phyloP scores from a whole-genome alignment of 331 rosid species.

The Malus hybrid region DNA sequence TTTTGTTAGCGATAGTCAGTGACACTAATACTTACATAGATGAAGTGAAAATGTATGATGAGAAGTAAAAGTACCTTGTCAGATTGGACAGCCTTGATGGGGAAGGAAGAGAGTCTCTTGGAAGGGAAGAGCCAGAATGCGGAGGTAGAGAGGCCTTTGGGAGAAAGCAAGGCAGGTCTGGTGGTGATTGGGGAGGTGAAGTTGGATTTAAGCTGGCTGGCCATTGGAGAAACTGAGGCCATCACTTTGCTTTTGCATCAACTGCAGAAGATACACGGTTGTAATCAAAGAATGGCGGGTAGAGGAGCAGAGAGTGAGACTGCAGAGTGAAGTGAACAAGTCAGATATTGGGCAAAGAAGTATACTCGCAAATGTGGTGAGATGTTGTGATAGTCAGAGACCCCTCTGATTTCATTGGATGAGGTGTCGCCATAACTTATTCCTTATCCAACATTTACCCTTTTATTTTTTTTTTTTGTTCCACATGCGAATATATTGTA shows the following conservation, averaged over 20 bases:
- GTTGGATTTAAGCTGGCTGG: slow-evolving; percentile 74
- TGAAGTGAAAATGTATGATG: not conserved
- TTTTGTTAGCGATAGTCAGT: too few relatives aligned
- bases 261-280: too few relatives aligned
- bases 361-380: not conserved
- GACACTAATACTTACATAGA: not conserved
- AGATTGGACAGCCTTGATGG: slow-evolving; percentile 67
- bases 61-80: slow-evolving; percentile 45
- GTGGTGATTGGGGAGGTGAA: slow-evolving; percentile 44
- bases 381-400: slow-evolving; percentile 35
- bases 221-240: slow-evolving; percentile 90
- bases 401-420: slow-evolving; percentile 40
- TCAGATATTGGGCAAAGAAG: not conserved
- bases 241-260: slow-evolving; percentile 16
- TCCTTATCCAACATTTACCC: slow-evolving; percentile 36
- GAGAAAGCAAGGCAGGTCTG: slow-evolving; percentile 49
- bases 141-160: slow-evolving; percentile 66
- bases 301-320: not conserved
- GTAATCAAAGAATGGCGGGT: not conserved
- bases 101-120: slow-evolving; percentile 40
- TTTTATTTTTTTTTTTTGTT: too few relatives aligned
- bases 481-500: too few relatives aligned
- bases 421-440: slow-evolving; percentile 28
- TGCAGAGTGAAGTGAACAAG: not conserved
- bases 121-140: slow-evolving; percentile 38